Conservation (phyloP, 208 protist species). For the Leishmania major region DNA sequence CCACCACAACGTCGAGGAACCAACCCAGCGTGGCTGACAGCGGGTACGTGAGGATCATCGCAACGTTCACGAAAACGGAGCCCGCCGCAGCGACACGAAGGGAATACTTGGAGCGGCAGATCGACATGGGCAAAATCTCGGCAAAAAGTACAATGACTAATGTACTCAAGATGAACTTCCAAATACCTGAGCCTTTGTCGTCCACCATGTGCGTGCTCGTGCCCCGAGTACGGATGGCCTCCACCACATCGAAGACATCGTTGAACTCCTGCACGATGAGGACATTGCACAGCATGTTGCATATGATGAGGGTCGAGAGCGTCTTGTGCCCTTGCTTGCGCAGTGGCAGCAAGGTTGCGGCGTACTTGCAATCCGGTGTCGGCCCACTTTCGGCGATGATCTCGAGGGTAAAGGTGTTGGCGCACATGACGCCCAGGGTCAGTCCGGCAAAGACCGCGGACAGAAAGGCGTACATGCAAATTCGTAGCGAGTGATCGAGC, state of each 20-base stretch:
- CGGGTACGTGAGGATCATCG: slow-evolving; percentile 82
- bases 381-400: slow-evolving; percentile 88
- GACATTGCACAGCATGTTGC: slow-evolving; percentile 90
- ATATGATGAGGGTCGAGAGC: slow-evolving; percentile 86
- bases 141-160: slow-evolving; percentile 86
- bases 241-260: slow-evolving; percentile 51
- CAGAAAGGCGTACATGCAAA: slow-evolving; percentile 65
- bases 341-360: slow-evolving; percentile 75
- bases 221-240: slow-evolving; percentile 38
- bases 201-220: slow-evolving; percentile 19
- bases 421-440: slow-evolving; percentile 91
- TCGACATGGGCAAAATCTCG: slow-evolving; percentile 87
- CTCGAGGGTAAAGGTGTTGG: slow-evolving; percentile 85
- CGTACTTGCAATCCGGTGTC: slow-evolving; percentile 77
- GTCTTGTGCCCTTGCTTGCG: slow-evolving; percentile 82
- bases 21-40: slow-evolving; percentile 74
- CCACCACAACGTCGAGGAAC: slow-evolving; percentile 79
- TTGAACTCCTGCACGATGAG: slow-evolving; percentile 84
- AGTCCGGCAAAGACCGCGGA: slow-evolving; percentile 89
- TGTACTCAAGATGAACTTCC: slow-evolving; percentile 74
- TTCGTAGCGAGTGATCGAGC: slow-evolving; percentile 55
- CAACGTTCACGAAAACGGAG: slow-evolving; percentile 71
- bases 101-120: slow-evolving; percentile 90
- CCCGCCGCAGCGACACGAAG: slow-evolving; percentile 80
- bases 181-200: slow-evolving; percentile 38